Evolutionary conservation across 305 asterid genomes (phyloP), one percentile per base, ranked within the genome.

Genomic region (Rubia peregrina): DNA sequence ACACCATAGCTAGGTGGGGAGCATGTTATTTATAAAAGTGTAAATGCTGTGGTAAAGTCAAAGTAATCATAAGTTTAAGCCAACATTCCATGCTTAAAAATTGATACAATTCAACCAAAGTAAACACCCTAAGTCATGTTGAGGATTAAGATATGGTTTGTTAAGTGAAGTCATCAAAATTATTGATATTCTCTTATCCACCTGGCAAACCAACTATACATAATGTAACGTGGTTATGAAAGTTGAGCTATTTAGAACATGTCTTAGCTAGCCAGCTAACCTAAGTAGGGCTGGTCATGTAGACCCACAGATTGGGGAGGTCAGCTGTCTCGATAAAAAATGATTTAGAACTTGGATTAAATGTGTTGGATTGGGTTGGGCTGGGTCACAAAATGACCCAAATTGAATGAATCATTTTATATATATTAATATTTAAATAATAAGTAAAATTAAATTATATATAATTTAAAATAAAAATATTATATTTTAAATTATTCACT

Each of bases 21-120:
- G 59, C 59, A 14, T 51, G 57, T 5, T 51, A 51, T 2, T 33
- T 33, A 33, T 33, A 33, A 33, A 33, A 33, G 38, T 33, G 38
- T 33, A 33, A 33, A 4, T 33, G 3, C 4, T 14, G 13, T 49
- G 43, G 61, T 12, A 67, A 67, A 59, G 77, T 67, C 77, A 73
- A 59, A 67, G 63, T 48, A 74, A 67, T 74, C 56, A 67, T 67
- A 51, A 46, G 30, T 60, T 60, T 26, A 67, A 59, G 21, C 55
- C 26, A 4, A 73, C 33, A 13, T 65, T 74, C 19, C 21, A 33
- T 33, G 36, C 53, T 51, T 59, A 30, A 21, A 38, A 43, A 26
- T 67, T 59, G 63, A 67, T 9, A 56, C 7, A 53, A 51, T 73
- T 53, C 21, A 65, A 55, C 59, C 36, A 17, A 57, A 41, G 62